Base-by-base conservation (phyloP, 495 filamentous ascomycete genomes). In the Neurospora sp. region DNA sequence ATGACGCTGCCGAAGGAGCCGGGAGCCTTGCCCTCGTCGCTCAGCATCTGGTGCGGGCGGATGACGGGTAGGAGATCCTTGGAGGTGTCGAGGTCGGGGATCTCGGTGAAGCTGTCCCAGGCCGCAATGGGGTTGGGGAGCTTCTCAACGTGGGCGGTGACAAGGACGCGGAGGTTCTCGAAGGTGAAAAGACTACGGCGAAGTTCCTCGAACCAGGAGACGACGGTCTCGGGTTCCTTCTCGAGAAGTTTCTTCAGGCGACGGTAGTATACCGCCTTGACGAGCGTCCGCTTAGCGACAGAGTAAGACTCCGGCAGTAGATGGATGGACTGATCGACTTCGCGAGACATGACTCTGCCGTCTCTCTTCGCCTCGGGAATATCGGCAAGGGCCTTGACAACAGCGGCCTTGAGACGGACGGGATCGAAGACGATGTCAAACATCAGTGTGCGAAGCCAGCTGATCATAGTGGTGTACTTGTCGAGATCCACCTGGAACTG, bases 311-410 rank as follows among this genome's bases (percentile, higher is more conserved):
- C 87, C 12, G 85, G 84, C 14, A 89, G 86, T 74, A 91, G 90
- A 75, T 95, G 90, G 41, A 97, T 87, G 85, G 96, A 94, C 69
- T 87, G 85, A 74, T 94, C 91, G 8, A 97, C 91, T n/a, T 92
- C 90, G 68, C 80, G 80, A 4, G 86, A 81, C 92, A 95, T 94
- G 74, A 87, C 86, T 73, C 92, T 89, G 37, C 96, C 96, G 74
- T 89, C 92, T 22, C 96, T 90, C 86, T 98, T 99, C 71, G 91
- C 86, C 73, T 98, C 94, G 3, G 96, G 96, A 38, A 99, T 91
- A 78, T 98, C 96, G 10, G 94, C 93, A 8, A 97, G 87, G 37
- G 97, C 90, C 79, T 96, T 92, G 22, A 89, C 87, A n/a, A 94
- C 87, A n/a, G 91, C 92, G 1, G 94, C 90, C 72, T 89, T 90